phyloP scores from a whole-genome alignment of 2,329 filamentous ascomycete genomes.

The Arthrobotrys sinensis region DNA sequence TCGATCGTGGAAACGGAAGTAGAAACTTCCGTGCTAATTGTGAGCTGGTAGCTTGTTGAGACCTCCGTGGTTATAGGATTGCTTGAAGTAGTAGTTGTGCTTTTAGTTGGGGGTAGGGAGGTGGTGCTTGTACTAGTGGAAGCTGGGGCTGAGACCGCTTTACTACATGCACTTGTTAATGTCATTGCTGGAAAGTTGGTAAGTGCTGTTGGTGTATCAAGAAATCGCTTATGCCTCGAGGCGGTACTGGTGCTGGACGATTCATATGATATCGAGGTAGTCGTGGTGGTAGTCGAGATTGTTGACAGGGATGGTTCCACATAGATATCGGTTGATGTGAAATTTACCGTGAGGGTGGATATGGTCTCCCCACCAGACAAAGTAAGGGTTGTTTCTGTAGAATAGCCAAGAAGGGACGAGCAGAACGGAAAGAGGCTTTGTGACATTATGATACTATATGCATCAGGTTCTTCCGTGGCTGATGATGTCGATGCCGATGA shows the following conservation, averaged over 20 bases:
- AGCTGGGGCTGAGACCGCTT: not conserved
- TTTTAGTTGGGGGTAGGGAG: not conserved
- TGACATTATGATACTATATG: not conserved
- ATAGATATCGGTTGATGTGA: not conserved
- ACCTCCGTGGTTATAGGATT: not conserved
- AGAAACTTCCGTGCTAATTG: not conserved
- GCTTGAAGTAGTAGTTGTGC: not conserved
- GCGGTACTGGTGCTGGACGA: not conserved
- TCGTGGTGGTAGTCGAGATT: not conserved
- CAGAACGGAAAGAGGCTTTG: constrained; percentile 1
- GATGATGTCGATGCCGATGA: not conserved
- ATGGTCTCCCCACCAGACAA: not conserved
- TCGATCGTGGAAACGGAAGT: not conserved
- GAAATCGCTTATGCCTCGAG: not conserved
- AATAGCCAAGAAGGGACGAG: not conserved
- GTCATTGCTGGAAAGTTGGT: not conserved
- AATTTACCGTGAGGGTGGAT: not conserved
- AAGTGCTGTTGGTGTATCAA: not conserved
- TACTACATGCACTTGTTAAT: constrained; percentile 2
- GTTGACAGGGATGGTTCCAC: not conserved
- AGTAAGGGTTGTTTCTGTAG: not conserved
- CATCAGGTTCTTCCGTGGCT: not conserved
- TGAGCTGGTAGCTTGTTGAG: not conserved
- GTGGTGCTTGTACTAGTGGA: not conserved
- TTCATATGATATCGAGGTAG: not conserved